phyloP scores from a whole-genome alignment of 768 basidiomycete genomes.

The Kwoniella botswanensis region DNA sequence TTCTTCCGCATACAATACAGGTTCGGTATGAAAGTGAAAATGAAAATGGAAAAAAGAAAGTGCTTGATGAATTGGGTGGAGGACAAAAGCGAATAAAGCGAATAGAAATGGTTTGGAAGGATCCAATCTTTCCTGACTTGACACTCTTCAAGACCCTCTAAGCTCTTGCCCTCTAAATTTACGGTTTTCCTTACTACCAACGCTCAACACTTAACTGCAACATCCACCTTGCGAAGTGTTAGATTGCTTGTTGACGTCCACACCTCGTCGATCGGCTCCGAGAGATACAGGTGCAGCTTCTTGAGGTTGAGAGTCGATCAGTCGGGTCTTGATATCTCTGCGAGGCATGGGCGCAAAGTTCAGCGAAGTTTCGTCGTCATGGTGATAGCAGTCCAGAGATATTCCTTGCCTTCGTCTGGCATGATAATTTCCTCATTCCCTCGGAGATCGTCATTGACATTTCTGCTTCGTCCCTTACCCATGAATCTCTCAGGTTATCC shows the following conservation, averaged over 20 bases:
- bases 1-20: conserved; percentile 10
- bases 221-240: conserved; percentile 38
- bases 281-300: conserved; percentile 40
- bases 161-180: neutral
- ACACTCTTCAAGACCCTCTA: neutral
- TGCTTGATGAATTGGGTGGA: neutral
- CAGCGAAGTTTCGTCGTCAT: neutral
- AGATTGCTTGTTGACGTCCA: conserved; percentile 47
- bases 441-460: no score
- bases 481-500: no score
- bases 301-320: conserved; percentile 77
- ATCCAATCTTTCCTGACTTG: neutral
- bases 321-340: conserved; percentile 92
- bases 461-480: no score
- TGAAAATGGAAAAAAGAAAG: neutral
- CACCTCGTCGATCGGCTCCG: conserved; percentile 47
- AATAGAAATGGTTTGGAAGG: neutral
- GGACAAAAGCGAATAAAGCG: neutral
- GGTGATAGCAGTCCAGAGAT: no score
- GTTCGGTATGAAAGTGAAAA: neutral
- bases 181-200: neutral
- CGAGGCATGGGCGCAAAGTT: neutral
- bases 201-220: conserved; percentile 23
- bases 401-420: no score
- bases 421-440: no score